A percentile compares a stretch with the other conserved stretches of the same genome.
These are phyloP conservation scores for Skeletonema menzelii DNA, from an alignment of 108 stramenopile genomes.

Conservation along the genomic window DNA sequence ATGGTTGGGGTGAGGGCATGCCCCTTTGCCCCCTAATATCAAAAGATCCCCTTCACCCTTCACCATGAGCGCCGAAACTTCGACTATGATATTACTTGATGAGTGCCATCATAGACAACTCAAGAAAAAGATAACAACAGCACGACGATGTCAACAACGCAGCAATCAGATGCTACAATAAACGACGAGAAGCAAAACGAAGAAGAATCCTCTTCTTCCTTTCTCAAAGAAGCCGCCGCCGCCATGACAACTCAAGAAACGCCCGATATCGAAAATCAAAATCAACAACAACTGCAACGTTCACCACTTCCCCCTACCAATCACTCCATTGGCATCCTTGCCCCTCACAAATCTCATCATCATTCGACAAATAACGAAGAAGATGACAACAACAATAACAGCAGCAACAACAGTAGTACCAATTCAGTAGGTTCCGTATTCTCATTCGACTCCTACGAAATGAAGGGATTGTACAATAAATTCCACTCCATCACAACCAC, in stretches of 20 bases:
- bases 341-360: constrained; percentile 2
- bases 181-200: background rate
- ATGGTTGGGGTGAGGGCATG: too few relatives aligned
- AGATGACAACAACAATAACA: background rate
- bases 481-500: background rate
- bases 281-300: too few relatives aligned
- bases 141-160: too few relatives aligned
- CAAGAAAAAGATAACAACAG: background rate
- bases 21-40: too few relatives aligned
- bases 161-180: too few relatives aligned
- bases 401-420: background rate
- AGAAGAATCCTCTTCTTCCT: background rate
- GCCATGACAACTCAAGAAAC: background rate
- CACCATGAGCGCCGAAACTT: too few relatives aligned
- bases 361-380: background rate
- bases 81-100: too few relatives aligned
- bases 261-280: constrained; percentile 1
- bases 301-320: background rate
- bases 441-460: constrained; percentile 29
- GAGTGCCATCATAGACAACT: too few relatives aligned
- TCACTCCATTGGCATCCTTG: background rate
- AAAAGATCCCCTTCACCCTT: too few relatives aligned
- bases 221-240: constrained; percentile 9
- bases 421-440: constrained; percentile 23
- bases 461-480: background rate